Base-by-base conservation (phyloP, 345 rosid species). In the Eutrema yunnanense region DNA sequence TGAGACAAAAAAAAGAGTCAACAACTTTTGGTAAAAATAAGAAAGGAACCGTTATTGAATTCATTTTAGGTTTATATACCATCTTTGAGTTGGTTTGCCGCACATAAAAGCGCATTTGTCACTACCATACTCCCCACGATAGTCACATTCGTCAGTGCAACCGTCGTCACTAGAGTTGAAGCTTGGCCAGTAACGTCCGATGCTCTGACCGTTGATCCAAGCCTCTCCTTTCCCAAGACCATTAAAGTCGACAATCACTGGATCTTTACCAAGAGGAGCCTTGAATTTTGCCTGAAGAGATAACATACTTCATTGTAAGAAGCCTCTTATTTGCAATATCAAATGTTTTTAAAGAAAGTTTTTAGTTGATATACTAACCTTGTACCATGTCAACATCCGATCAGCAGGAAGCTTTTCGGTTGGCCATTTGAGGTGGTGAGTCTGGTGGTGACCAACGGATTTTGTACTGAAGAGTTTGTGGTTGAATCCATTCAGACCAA, bases 191-290 rank as follows among this genome's bases (percentile, higher is more conserved):
- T 82, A 87, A 6, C 96, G 79, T 4, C 92, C 97, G 6, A 87
- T 80, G 82, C 80, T 87, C 37, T 69, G 67, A 26, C 93, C 96
- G 11, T 89, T 92, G 19, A 89, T 81, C 96, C 96, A 89, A 34
- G 90, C 92, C 9, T 52, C 62, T 3, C 97, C 97, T 67, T 89
- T 92, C 26, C 96, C 90, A 41, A 89, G 57, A 11, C 96, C 93
- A 51, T 50, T 62, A 14, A 89, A 73, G 83, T 91, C 93, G 34
- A 87, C 84, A 7, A 87, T 87, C 27, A 89, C 91, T 0, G 92
- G 93, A 26, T 89, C 88, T 1, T 63, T 73, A 2, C 93, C 93
- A 22, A 73, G 3, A 4, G 90, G 91, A 27, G 90, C 57, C 62
- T 78, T 61, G 78, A 87, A 87, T 0, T 71, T 73, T 44, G 93